These are phyloP conservation scores for Amanita subjunquillea DNA, from an alignment of 768 basidiomycete genomes.

Conservation along the genomic window DNA sequence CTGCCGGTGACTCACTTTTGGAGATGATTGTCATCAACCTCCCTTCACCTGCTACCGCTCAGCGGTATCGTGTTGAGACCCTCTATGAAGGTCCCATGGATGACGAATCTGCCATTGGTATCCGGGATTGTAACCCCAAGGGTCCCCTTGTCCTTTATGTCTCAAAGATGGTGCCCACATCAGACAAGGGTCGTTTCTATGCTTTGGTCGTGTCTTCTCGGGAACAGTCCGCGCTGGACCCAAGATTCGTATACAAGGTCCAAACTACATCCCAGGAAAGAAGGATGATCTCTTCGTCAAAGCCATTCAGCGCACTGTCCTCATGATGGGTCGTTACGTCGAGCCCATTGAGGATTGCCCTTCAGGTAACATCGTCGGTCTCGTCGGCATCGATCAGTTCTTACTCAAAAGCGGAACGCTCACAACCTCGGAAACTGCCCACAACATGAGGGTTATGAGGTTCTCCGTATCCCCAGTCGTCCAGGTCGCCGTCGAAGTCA, in stretches of 20 bases:
- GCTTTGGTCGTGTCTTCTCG: slow-evolving; percentile 99
- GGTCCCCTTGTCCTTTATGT: slow-evolving; percentile 96
- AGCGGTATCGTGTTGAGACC: slow-evolving; percentile 98
- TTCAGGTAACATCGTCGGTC: slow-evolving; percentile 96
- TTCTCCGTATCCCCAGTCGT: slow-evolving; percentile 99
- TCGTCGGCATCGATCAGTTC: slow-evolving; percentile 99
- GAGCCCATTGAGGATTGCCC: slow-evolving; percentile 99
- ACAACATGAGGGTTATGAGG: slow-evolving; percentile 99
- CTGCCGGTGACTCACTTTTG: slow-evolving; percentile 95
- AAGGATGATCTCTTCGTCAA: slow-evolving; percentile 98
- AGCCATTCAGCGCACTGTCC: slow-evolving; percentile 95
- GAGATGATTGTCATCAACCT: slow-evolving; percentile 99
- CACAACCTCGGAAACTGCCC: slow-evolving; percentile 95
- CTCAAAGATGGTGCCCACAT: slow-evolving; percentile 99
- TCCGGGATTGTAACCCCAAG: slow-evolving; percentile 95
- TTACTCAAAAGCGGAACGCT: slow-evolving; percentile 98
- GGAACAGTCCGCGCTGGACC: slow-evolving; percentile 96
- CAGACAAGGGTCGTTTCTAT: slow-evolving; percentile 99
- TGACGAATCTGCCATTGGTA: slow-evolving; percentile 97
- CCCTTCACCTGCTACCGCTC: slow-evolving; percentile 94
- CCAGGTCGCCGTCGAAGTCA: slow-evolving; percentile 97
- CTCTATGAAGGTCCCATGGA: slow-evolving; percentile 99
- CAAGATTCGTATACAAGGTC: slow-evolving; percentile 98
- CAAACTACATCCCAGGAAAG: slow-evolving; percentile 97
- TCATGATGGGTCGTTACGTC: slow-evolving; percentile 99